Conservation (phyloP, 352 stramenopile genomes). For the Pythium dissotocum region DNA sequence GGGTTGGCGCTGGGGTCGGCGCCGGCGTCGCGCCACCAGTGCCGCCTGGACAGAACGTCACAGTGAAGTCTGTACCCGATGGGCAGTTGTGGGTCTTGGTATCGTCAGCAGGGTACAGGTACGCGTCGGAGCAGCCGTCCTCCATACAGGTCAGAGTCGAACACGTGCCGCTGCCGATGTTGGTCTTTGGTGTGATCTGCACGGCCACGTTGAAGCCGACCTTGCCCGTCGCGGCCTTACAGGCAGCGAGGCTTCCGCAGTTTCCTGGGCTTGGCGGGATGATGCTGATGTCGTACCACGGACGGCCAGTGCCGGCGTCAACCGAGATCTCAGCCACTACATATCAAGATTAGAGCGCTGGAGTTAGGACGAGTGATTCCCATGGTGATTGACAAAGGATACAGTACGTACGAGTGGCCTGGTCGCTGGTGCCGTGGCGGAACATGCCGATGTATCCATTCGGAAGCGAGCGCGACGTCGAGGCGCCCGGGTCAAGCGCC, state of each 20-base stretch:
- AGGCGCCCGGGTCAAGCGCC: constrained; percentile 27
- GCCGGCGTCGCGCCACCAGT: constrained; percentile 21
- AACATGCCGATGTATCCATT: constrained; percentile 55
- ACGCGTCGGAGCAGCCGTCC: constrained; percentile 58
- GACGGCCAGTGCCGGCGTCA: constrained; percentile 5
- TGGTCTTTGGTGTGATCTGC: constrained; percentile 49
- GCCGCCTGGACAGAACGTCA: constrained; percentile 66
- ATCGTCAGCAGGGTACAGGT: constrained; percentile 60
- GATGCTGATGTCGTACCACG: constrained; percentile 34
- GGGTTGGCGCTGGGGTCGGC: constrained; percentile 10
- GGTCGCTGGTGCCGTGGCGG: constrained; percentile 36
- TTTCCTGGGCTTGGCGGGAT: constrained; percentile 43
- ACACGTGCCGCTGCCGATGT: constrained; percentile 44
- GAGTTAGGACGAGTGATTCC: not conserved
- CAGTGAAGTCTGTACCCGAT: constrained; percentile 48
- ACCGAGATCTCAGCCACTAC: constrained; percentile 35
- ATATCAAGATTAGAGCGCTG: not conserved
- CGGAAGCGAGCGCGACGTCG: constrained; percentile 34
- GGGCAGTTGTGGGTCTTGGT: constrained; percentile 62
- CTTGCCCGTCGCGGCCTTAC: constrained; percentile 46
- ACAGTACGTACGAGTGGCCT: constrained; percentile 41
- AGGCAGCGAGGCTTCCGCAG: constrained; percentile 54
- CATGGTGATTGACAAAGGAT: not conserved
- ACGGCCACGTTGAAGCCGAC: constrained; percentile 68
- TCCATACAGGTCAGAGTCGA: constrained; percentile 42